A percentile compares a stretch with the other conserved stretches of the same genome.
phyloP scores from a whole-genome alignment of 495 filamentous ascomycete species.

The Penicillium subrubescens region DNA sequence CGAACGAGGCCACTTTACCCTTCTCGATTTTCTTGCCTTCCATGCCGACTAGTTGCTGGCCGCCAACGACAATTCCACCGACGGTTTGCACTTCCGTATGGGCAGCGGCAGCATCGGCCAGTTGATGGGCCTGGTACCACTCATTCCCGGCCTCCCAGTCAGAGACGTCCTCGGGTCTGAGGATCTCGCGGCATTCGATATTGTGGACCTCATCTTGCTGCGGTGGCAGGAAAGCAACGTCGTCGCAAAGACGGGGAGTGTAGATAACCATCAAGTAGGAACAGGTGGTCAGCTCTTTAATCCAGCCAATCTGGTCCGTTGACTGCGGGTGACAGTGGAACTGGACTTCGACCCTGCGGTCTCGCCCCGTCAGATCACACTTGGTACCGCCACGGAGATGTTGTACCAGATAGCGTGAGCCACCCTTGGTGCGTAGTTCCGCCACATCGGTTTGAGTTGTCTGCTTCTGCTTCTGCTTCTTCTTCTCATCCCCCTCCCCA shows the following conservation, averaged over 20 bases:
- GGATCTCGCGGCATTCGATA: constrained; percentile 76
- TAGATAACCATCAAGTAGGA: constrained; percentile 94
- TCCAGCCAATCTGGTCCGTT: constrained; percentile 84
- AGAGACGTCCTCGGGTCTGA: constrained; percentile 57
- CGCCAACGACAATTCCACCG: constrained; percentile 64
- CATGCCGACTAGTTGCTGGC: constrained; percentile 55
- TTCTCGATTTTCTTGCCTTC: constrained; percentile 60
- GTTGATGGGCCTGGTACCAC: constrained; percentile 37
- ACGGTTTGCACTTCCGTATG: constrained; percentile 46
- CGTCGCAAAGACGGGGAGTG: constrained; percentile 89
- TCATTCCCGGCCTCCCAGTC: constrained; percentile 60
- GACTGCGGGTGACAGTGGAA: constrained; percentile 90
- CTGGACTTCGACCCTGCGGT: constrained; percentile 83
- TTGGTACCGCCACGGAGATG: constrained; percentile 79
- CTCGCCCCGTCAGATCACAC: constrained; percentile 88
- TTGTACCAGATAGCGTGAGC: constrained; percentile 89
- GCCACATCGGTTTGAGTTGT: constrained; percentile 40
- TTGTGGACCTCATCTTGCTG: constrained; percentile 75
- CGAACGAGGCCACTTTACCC: constrained; percentile 41
- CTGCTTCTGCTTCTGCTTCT: constrained; percentile 26
- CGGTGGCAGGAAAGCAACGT: constrained; percentile 88
- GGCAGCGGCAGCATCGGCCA: constrained; percentile 36
- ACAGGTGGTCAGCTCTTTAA: constrained; percentile 94
- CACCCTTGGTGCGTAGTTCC: constrained; percentile 78
- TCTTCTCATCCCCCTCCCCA: constrained; percentile 32